These are phyloP conservation scores for Tillandsia fasciculata DNA, from an alignment of 176 grass and related monocot genomes.

Conservation along the genomic window DNA sequence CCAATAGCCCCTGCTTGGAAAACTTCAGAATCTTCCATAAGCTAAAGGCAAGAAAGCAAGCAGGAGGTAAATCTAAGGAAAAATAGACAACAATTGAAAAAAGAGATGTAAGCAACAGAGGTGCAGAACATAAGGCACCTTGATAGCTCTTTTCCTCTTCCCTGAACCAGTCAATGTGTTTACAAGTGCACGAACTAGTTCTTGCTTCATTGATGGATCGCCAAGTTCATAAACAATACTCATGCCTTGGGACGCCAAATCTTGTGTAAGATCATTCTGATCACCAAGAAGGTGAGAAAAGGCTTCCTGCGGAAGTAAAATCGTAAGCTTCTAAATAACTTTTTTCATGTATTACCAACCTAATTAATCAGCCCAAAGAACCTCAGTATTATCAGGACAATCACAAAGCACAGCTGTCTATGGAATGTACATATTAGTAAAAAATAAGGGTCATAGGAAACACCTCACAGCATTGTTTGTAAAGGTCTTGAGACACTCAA, in stretches of 20 bases:
- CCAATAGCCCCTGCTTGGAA: slow-evolving; percentile 95
- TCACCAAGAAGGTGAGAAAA: slow-evolving; percentile 93
- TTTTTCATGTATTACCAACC: no score
- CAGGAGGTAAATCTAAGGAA: slow-evolving; percentile 15
- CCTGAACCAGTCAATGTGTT: slow-evolving; percentile 75
- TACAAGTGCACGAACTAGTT: slow-evolving; percentile 83
- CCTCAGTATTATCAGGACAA: not conserved
- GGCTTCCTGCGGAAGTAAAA: slow-evolving; percentile 51
- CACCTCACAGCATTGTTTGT: not conserved
- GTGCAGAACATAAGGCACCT: slow-evolving; percentile 31
- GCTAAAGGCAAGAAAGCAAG: slow-evolving; percentile 29
- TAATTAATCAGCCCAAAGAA: no score
- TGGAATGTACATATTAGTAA: not conserved
- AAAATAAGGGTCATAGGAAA: not conserved
- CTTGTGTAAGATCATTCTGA: slow-evolving; percentile 93
- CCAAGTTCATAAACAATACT: slow-evolving; percentile 98
- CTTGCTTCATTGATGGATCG: slow-evolving; percentile 82
- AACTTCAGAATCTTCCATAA: slow-evolving; percentile 96
- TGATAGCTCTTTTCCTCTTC: slow-evolving; percentile 89
- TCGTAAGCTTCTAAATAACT: not conserved
- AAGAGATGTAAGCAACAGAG: slow-evolving; percentile 1
- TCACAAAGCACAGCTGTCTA: not conserved
- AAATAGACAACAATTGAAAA: slow-evolving; percentile 9
- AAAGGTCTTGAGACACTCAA: no score
- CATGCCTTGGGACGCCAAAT: slow-evolving; percentile 99